A percentile compares a stretch with the other conserved stretches of the same genome.
Conservation (phyloP, 2,329 filamentous ascomycete genomes). For the Talaromyces sp. region DNA sequence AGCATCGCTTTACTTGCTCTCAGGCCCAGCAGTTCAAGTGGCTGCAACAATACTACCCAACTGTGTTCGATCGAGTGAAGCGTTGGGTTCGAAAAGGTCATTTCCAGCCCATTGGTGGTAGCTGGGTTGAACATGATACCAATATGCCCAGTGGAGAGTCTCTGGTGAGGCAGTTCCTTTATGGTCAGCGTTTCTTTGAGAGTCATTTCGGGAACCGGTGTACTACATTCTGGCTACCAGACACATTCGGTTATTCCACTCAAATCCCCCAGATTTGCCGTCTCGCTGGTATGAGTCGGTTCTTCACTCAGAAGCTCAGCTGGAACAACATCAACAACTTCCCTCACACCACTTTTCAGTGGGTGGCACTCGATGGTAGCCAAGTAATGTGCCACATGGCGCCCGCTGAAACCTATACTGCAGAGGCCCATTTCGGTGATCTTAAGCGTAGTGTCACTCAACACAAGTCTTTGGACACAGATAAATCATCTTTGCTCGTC, state of each 20-base stretch:
- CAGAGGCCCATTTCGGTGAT: conserved; percentile 92
- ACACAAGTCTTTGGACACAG: conserved; percentile 95
- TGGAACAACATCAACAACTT: conserved; percentile 99
- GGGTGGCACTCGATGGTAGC: conserved; percentile 92
- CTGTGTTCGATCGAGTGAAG: conserved; percentile 87
- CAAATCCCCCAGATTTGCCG: conserved; percentile 93
- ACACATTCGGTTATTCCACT: conserved; percentile 96
- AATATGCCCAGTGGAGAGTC: conserved; percentile 97
- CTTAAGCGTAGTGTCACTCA: conserved; percentile 84
- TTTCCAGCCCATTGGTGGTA: conserved; percentile 94
- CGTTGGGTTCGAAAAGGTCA: conserved; percentile 84
- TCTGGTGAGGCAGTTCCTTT: conserved; percentile 89
- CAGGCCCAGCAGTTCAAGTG: conserved; percentile 98
- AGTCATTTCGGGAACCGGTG: conserved; percentile 86
- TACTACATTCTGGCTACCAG: conserved; percentile 94
- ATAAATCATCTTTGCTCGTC: conserved; percentile 84
- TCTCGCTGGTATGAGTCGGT: conserved; percentile 91
- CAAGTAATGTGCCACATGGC: conserved; percentile 99
- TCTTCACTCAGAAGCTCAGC: conserved; percentile 97
- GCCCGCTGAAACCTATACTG: conserved; percentile 92
- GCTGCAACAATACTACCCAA: conserved; percentile 87
- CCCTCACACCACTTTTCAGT: conserved; percentile 98
- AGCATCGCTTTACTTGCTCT: conserved; percentile 88
- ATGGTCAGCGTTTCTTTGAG: conserved; percentile 93
- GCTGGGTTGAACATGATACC: conserved; percentile 98